Percentiles rank a stretch among this genome's conserved stretches.
These are phyloP conservation scores for Diaporthe longicolla DNA, from an alignment of 2,329 filamentous ascomycete species.

Conservation along the genomic window DNA sequence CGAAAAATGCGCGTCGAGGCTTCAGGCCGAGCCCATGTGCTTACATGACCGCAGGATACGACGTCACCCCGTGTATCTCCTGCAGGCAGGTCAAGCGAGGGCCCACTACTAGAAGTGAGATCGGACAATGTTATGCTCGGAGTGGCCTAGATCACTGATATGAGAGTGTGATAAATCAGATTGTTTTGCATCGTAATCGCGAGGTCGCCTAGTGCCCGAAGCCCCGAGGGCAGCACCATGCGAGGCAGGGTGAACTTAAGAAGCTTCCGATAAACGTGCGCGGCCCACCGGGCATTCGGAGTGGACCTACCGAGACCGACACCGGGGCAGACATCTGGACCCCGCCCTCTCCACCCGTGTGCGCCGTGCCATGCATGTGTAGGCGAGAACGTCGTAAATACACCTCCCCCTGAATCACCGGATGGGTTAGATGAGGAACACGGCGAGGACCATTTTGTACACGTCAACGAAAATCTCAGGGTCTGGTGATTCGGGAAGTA, in stretches of 20 bases:
- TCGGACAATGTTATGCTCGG: background rate
- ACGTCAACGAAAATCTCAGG: background rate
- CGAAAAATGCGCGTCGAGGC: constrained; percentile 10
- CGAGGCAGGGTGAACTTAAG: background rate
- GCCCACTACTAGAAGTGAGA: background rate
- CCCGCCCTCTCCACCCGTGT: background rate
- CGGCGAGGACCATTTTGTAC: background rate
- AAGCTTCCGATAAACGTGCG: background rate
- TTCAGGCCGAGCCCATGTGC: background rate
- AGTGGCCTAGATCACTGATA: background rate
- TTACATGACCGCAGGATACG: constrained; percentile 24
- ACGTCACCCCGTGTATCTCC: constrained; percentile 14
- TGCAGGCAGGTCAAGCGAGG: constrained; percentile 21
- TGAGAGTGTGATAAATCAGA: background rate
- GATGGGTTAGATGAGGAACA: background rate
- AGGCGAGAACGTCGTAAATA: background rate
- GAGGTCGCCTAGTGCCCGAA: background rate
- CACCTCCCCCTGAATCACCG: background rate
- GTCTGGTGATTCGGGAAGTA: background rate
- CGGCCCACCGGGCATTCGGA: background rate
- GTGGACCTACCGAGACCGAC: constrained; percentile 7
- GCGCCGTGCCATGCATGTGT: background rate
- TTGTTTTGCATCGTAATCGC: background rate
- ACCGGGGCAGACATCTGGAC: constrained; percentile 7
- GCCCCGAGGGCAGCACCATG: background rate